Base-by-base conservation (phyloP, 2,329 filamentous ascomycete genomes). In the Pseudophaeomoniella oleicola region DNA sequence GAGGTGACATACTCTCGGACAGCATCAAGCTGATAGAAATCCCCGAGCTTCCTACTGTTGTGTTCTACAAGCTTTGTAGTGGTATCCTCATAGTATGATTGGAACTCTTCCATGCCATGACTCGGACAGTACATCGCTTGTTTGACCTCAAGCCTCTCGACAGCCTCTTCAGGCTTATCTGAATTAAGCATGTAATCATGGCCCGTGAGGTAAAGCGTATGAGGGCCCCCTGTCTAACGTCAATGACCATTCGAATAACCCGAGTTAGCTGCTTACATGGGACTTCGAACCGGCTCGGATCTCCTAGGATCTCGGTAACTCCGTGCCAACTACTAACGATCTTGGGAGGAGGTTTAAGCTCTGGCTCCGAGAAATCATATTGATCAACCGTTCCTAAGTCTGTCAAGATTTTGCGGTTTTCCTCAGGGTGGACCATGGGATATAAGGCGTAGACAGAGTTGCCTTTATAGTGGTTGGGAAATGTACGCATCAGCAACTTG, bases 391-490 rank as follows among this genome's bases (percentile, higher is more conserved):
- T 53, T 12, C 56, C 55, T 12, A 67, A 55, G 11, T 50, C 51
- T 12, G 51, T 50, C 15, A 67, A 41, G 14, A 66, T 62, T 30
- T 56, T 58, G 34, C 55, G 47, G 49, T 65, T 68, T 43, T 66
- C 63, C 11, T 54, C 50, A 1, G 66, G 65, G 9, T 65, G 52
- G 9, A 64, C 65, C 42, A 69, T 46, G 2, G 66, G 65, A 42
- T 62, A 67, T 45, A 68, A 64, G 3, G 60, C 63, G 38, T 67
- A 69, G 35, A 69, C 55, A 1, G 63, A 67, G 41, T 64, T 57
- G 0, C 59, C 59, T 16, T 58, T 53, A 47, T 63, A 67, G 47
- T 61, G 62, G 38, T 66, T 60, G 3, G 67, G 67, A 38, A 70
- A 58, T 2, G 65, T 62, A 34, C 65, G 57, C 39, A 68, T 54